These are phyloP conservation scores for Polytolypa hystricis DNA, from an alignment of 2,329 filamentous ascomycete genomes.

Conservation along the genomic window DNA sequence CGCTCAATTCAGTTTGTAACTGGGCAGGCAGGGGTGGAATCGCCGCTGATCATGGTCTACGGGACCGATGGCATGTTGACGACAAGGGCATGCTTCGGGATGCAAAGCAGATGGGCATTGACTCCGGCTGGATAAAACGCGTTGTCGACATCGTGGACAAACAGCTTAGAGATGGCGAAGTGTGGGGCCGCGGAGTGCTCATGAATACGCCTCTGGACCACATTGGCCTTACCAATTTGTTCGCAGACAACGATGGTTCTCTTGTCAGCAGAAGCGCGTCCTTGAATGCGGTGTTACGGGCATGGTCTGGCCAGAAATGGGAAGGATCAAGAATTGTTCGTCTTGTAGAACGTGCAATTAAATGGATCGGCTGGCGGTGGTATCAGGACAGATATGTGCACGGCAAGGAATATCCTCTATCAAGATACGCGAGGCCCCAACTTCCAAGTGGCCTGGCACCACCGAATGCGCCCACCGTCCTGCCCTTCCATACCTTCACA, in stretches of 20 bases:
- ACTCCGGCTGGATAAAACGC: conserved; percentile 72
- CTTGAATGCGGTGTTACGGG: conserved; percentile 30
- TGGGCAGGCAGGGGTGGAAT: conserved; percentile 87
- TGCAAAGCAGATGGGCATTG: conserved; percentile 50
- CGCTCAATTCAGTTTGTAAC: conserved; percentile 90
- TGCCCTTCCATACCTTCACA: conserved; percentile 97
- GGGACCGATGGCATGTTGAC: conserved; percentile 90
- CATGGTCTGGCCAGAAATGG: conserved; percentile 67
- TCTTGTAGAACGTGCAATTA: conserved; percentile 73
- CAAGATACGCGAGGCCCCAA: conserved; percentile 59
- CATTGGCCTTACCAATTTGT: conserved; percentile 39
- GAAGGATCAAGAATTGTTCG: conserved; percentile 79
- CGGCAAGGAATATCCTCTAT: conserved; percentile 43
- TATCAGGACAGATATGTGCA: conserved; percentile 70
- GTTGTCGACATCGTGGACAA: conserved; percentile 85
- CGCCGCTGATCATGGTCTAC: conserved; percentile 57
- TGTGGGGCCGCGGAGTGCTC: conserved; percentile 69
- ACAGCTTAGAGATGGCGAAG: conserved; percentile 74
- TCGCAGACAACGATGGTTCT: conserved; percentile 22
- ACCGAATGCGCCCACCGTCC: conserved; percentile 80
- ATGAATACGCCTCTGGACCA: conserved; percentile 43
- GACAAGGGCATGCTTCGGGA: conserved; percentile 73
- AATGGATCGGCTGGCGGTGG: conserved; percentile 69
- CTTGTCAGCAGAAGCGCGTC: conserved; percentile 17
- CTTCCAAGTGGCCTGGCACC: conserved; percentile 63